These are phyloP conservation scores for Botrytis hyacinthi DNA, from an alignment of 2,329 filamentous ascomycete species.

Conservation along the genomic window DNA sequence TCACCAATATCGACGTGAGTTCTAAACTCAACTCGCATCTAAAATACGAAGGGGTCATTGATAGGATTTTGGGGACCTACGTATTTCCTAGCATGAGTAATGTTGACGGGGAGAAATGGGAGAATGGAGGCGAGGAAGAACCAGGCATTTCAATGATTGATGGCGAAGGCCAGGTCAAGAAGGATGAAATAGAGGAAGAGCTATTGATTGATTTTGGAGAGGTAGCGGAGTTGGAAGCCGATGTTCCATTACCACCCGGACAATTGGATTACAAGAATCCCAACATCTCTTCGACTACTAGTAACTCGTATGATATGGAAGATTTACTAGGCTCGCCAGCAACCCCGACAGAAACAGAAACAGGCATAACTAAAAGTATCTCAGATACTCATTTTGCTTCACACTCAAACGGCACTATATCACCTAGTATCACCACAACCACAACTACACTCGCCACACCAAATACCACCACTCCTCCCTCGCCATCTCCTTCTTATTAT, in stretches of 20 bases:
- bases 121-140: slow-evolving; percentile 38
- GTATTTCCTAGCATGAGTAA: slow-evolving; percentile 59
- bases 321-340: neutral
- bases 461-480: neutral
- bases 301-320: neutral
- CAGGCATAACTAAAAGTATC: neutral
- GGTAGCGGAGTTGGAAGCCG: neutral
- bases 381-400: neutral
- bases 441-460: neutral
- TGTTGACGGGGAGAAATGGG: slow-evolving; percentile 50
- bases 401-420: neutral
- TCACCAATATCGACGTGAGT: slow-evolving; percentile 57
- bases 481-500: neutral
- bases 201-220: neutral
- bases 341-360: neutral
- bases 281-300: neutral
- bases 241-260: neutral
- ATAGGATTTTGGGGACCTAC: slow-evolving; percentile 57
- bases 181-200: neutral
- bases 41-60: slow-evolving; percentile 65
- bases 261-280: neutral
- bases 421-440: neutral
- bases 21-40: slow-evolving; percentile 65
- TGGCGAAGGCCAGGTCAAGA: slow-evolving; percentile 9
- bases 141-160: slow-evolving; percentile 37